Evolutionary conservation across 768 basidiomycete genomes (phyloP).

Genomic region (Suillus discolor): DNA sequence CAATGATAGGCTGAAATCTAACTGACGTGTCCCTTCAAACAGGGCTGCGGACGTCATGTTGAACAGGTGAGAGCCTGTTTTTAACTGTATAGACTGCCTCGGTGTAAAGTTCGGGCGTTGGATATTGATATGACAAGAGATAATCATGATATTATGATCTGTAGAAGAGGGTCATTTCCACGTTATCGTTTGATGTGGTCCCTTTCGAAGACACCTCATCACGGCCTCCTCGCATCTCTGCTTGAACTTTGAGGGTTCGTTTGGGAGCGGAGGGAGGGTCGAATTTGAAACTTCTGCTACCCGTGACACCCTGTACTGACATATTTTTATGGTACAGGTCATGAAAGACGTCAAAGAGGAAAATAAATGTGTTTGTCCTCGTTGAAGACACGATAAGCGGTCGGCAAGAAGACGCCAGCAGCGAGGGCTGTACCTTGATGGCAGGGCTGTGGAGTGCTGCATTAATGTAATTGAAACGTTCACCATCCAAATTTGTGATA

Average conservation of each 20-base stretch:
- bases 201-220: constrained; percentile 38
- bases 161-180: constrained; percentile 18
- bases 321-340: constrained; percentile 37
- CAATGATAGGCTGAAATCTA: constrained; percentile 10
- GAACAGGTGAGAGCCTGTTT: constrained; percentile 51
- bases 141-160: background rate
- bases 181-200: constrained; percentile 36
- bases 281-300: constrained; percentile 28
- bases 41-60: constrained; percentile 75
- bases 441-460: constrained; percentile 3
- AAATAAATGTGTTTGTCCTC: constrained; percentile 47
- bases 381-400: constrained; percentile 25
- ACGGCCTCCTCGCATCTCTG: constrained; percentile 24
- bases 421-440: constrained; percentile 13
- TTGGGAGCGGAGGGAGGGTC: constrained; percentile 23
- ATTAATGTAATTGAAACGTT: background rate
- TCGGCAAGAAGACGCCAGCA: constrained; percentile 14
- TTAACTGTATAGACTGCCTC: constrained; percentile 12
- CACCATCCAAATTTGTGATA: constrained; percentile 4
- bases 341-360: constrained; percentile 53
- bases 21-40: constrained; percentile 17
- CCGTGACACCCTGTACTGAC: constrained; percentile 30
- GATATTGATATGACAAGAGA: constrained; percentile 7
- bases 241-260: constrained; percentile 18
- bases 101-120: constrained; percentile 20